A percentile compares a stretch with the other conserved stretches of the same genome.
Evolutionary conservation across 768 basidiomycete genomes (phyloP).

Genomic region (Russula dissimulans): DNA sequence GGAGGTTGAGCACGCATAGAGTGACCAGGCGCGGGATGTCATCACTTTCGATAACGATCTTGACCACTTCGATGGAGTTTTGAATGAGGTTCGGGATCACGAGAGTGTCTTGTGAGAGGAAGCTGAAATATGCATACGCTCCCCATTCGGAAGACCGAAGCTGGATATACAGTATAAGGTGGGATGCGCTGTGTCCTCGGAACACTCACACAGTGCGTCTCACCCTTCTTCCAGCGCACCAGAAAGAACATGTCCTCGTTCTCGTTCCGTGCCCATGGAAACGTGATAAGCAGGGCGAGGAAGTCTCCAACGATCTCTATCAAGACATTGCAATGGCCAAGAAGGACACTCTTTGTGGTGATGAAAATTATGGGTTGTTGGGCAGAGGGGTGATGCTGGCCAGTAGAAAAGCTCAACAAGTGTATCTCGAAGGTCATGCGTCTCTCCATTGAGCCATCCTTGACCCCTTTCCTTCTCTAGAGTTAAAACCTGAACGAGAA

Average conservation of each 20-base stretch:
- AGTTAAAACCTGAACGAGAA: background rate
- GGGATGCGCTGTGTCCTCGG: background rate
- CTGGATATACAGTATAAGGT: background rate
- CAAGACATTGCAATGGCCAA: slow-evolving; percentile 9
- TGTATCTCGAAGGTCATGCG: slow-evolving; percentile 9
- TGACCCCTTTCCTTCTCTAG: slow-evolving; percentile 2
- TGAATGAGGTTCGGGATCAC: slow-evolving; percentile 22
- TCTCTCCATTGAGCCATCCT: background rate
- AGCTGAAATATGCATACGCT: slow-evolving; percentile 23
- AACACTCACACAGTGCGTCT: slow-evolving; percentile 19
- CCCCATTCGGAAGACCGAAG: slow-evolving; percentile 8
- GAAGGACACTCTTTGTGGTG: background rate
- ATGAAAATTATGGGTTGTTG: slow-evolving; percentile 10
- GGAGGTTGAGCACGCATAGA: slow-evolving; percentile 20
- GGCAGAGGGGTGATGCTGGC: slow-evolving; percentile 13
- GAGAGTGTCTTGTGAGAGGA: slow-evolving; percentile 22
- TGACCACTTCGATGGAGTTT: slow-evolving; percentile 21
- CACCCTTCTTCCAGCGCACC: slow-evolving; percentile 26
- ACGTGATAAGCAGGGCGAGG: slow-evolving; percentile 14
- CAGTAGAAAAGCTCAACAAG: slow-evolving; percentile 15
- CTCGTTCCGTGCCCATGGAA: slow-evolving; percentile 3
- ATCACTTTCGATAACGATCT: slow-evolving; percentile 5
- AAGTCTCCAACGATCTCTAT: slow-evolving; percentile 18
- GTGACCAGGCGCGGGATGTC: slow-evolving; percentile 5
- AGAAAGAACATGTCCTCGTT: slow-evolving; percentile 18